A percentile compares a stretch with the other conserved stretches of the same genome.
phyloP scores from a whole-genome alignment of 495 filamentous ascomycete species.

The Patellaria atrata region DNA sequence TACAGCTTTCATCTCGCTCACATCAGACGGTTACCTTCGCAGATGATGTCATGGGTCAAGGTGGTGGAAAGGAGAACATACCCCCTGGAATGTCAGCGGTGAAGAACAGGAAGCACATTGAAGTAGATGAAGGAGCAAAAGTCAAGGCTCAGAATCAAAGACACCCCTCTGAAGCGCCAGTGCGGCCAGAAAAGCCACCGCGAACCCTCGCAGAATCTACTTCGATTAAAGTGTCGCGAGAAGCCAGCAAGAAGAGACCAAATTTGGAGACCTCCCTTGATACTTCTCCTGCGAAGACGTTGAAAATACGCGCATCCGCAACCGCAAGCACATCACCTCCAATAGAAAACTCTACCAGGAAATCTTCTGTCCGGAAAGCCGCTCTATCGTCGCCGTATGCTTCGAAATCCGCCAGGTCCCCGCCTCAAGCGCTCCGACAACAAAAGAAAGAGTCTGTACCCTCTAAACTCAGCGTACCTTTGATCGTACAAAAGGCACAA shows the following conservation, averaged over 20 bases:
- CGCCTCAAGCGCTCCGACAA: slow-evolving; percentile 16
- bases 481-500: slow-evolving; percentile 9
- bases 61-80: slow-evolving; percentile 31
- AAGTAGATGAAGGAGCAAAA: not conserved
- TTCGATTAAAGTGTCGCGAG: too few relatives aligned
- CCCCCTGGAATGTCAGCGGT: slow-evolving; percentile 20
- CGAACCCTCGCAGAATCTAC: too few relatives aligned
- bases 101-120: slow-evolving; percentile 1
- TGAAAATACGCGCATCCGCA: slow-evolving; percentile 10
- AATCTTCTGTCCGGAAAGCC: slow-evolving; percentile 3
- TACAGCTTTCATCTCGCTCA: slow-evolving; percentile 15
- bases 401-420: slow-evolving; percentile 15
- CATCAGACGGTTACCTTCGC: slow-evolving; percentile 10
- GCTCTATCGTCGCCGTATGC: slow-evolving; percentile 13
- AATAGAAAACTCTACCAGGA: slow-evolving; percentile 2
- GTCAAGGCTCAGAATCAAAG: slow-evolving; percentile 1
- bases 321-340: not conserved
- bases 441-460: slow-evolving; percentile 6
- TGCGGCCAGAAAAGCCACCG: too few relatives aligned
- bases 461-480: slow-evolving; percentile 14
- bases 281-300: slow-evolving; percentile 14
- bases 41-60: slow-evolving; percentile 21
- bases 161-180: too few relatives aligned
- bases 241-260: slow-evolving; percentile 10
- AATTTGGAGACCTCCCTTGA: slow-evolving; percentile 13